phyloP scores from a whole-genome alignment of 75 land plant genomes.

The Cryptomeria japonica region DNA sequence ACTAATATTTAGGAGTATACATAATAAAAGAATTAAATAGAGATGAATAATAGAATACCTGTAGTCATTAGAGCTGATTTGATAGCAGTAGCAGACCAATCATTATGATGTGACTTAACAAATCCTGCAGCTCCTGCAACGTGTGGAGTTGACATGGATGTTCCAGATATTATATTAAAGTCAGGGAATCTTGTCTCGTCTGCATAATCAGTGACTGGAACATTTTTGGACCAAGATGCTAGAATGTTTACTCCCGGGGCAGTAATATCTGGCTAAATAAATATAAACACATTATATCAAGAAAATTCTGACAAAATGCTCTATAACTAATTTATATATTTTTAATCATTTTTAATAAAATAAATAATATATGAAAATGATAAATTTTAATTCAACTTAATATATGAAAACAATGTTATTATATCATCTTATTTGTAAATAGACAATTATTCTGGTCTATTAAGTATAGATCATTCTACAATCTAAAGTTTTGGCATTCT shows the following conservation, averaged over 20 bases:
- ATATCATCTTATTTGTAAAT: too few relatives aligned
- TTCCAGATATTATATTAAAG: slow-evolving; percentile 10
- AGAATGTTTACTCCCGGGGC: slow-evolving; percentile 62
- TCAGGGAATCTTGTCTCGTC: slow-evolving; percentile 18
- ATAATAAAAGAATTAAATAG: too few relatives aligned
- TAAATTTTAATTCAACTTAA: neutral
- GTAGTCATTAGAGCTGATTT: too few relatives aligned
- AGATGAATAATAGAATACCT: too few relatives aligned
- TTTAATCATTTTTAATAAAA: neutral
- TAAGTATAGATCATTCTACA: too few relatives aligned
- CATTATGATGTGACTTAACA: slow-evolving; percentile 21
- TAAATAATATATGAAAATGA: neutral
- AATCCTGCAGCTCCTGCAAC: neutral
- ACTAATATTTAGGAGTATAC: too few relatives aligned
- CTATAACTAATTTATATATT: neutral
- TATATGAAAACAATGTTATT: too few relatives aligned
- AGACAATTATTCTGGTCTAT: too few relatives aligned
- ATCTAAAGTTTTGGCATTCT: too few relatives aligned
- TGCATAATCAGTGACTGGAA: slow-evolving; percentile 13
- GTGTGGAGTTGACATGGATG: too few relatives aligned
- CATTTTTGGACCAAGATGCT: slow-evolving; percentile 39
- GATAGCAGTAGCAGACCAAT: too few relatives aligned
- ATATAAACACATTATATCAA: neutral
- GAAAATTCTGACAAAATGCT: neutral
- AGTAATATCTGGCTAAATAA: slow-evolving; percentile 52